Conservation (phyloP, 2,329 filamentous ascomycete species). For the Cercospora sp. region DNA sequence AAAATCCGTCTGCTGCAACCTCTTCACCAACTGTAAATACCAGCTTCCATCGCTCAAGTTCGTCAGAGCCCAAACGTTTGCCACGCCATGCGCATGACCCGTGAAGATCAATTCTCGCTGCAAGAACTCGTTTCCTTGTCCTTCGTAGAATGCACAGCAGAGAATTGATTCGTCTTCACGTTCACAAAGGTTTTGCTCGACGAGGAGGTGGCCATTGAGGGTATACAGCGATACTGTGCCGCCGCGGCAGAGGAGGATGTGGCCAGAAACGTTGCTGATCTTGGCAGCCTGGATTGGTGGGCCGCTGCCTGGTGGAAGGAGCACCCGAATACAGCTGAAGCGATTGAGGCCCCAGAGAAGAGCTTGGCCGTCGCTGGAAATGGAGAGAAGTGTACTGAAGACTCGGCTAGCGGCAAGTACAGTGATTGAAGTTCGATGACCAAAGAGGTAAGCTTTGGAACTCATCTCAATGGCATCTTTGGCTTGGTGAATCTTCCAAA, state of each 20-base stretch:
- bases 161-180: constrained; percentile 67
- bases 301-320: constrained; percentile 57
- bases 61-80: constrained; percentile 68
- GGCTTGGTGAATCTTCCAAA: constrained; percentile 67
- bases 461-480: constrained; percentile 75
- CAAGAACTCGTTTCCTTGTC: constrained; percentile 85
- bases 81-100: constrained; percentile 78
- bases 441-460: constrained; percentile 79
- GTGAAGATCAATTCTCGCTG: constrained; percentile 85
- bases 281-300: constrained; percentile 65
- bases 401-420: constrained; percentile 81
- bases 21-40: constrained; percentile 74
- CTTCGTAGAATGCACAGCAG: constrained; percentile 90
- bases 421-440: constrained; percentile 81
- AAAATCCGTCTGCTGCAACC: constrained; percentile 65
- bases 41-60: constrained; percentile 63
- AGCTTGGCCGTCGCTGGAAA: constrained; percentile 76
- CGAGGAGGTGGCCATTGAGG: constrained; percentile 78
- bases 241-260: constrained; percentile 81
- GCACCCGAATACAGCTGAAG: constrained; percentile 68
- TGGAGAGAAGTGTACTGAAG: constrained; percentile 84
- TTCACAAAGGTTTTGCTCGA: constrained; percentile 79
- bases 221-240: constrained; percentile 76
- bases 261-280: constrained; percentile 88
- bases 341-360: constrained; percentile 95